Evolutionary conservation across 331 rosid genomes (phyloP), one percentile per base, ranked within the genome.

Genomic region (Acacia concinna): DNA sequence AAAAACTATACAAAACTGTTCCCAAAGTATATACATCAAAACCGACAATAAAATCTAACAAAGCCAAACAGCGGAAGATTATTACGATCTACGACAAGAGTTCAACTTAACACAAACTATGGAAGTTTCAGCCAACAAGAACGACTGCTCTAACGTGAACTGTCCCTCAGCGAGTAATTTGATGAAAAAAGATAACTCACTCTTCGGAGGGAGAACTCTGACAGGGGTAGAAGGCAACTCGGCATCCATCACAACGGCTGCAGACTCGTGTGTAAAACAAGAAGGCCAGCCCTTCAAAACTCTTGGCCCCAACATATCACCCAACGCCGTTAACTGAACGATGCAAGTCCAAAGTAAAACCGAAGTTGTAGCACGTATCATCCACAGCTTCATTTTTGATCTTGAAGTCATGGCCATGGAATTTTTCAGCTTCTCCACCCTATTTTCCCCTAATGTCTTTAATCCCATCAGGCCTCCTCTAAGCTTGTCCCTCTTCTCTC

Each of bases 251-350:
- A 54, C 81, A 7, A 44, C 71, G 8, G 73, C 83, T 1, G 87
- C 82, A 31, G 90, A 87, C 71, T 90, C 93, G 64, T 87, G 89
- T 0, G 91, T 78, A 68, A 92, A 94, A 78, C 97, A 94, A 37
- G 98, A 91, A 31, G 98, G 97, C 98, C 97, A 94, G 5, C 98
- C 98, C 75, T 91, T 92, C 88, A 94, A 87, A 82, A 88, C 95
- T 69, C 97, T 87, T 14, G 98, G 97, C 32, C 97, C 97, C 97
- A 90, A 94, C 82, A 79, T 70, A 72, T 94, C 93, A 34, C 97
- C 89, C 73, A 94, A 75, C 5, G 98, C 92, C 70, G 91, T 90
- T 79, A 94, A 81, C 88, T 94, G 98, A 52, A 94, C 97, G 27
- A 94, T 18, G 67, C 98, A 90, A 59, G 94, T 94, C 98, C 98